Conservation (phyloP, 345 rosid species). For the Hibiscus mutabilis region DNA sequence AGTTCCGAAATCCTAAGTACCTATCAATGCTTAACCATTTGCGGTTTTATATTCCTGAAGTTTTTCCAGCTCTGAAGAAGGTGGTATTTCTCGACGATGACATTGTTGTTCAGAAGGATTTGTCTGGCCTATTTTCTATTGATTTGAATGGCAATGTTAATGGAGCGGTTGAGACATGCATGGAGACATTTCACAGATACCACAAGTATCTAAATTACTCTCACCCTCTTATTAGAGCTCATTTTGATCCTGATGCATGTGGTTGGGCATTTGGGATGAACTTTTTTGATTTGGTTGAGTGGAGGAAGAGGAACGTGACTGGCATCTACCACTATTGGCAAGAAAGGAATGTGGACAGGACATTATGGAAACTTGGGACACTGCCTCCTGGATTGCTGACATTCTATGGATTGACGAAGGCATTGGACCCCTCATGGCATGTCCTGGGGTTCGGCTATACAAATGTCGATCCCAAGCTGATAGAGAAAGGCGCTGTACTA, state of each 20-base stretch:
- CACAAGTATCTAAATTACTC: slow-evolving; percentile 78
- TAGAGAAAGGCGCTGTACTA: slow-evolving; percentile 88
- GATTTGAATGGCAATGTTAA: slow-evolving; percentile 78
- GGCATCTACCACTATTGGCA: slow-evolving; percentile 92
- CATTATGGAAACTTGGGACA: slow-evolving; percentile 91
- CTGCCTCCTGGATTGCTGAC: slow-evolving; percentile 85
- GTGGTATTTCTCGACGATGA: slow-evolving; percentile 88
- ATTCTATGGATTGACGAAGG: slow-evolving; percentile 79
- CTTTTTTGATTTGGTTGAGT: slow-evolving; percentile 74
- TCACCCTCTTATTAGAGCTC: slow-evolving; percentile 79
- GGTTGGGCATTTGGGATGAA: slow-evolving; percentile 99
- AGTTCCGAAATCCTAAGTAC: slow-evolving; percentile 87
- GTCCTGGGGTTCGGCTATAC: slow-evolving; percentile 86
- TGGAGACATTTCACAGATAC: slow-evolving; percentile 92
- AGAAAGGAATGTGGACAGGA: slow-evolving; percentile 74
- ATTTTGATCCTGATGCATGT: slow-evolving; percentile 93
- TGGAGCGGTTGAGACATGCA: slow-evolving; percentile 97
- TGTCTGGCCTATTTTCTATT: slow-evolving; percentile 56
- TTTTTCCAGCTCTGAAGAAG: slow-evolving; percentile 75
- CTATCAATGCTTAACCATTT: slow-evolving; percentile 89
- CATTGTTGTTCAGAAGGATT: slow-evolving; percentile 71
- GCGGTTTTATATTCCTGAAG: slow-evolving; percentile 85
- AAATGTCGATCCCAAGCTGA: slow-evolving; percentile 67
- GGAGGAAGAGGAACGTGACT: slow-evolving; percentile 86
- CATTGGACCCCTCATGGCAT: slow-evolving; percentile 77